Evolutionary conservation across 805 yeast genomes (phyloP).

Genomic region (Spathaspora gorwiae): DNA sequence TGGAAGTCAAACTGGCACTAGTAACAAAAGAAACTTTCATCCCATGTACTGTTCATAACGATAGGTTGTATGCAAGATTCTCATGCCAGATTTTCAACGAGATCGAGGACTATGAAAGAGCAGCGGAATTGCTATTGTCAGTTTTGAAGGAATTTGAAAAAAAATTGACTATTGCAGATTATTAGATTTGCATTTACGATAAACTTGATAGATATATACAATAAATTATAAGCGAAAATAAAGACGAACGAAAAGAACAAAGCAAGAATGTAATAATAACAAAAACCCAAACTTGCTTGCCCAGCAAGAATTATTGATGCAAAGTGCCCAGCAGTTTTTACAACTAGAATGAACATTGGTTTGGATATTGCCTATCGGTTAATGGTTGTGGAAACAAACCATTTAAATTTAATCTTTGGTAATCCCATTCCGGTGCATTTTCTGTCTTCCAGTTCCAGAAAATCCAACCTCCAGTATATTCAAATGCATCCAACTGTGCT

Average conservation of each 20-base stretch:
- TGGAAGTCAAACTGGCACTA: background rate
- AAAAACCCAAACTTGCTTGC: too few relatives aligned
- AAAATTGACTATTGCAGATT: too few relatives aligned
- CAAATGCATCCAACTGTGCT: slow-evolving; percentile 84
- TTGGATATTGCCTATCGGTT: slow-evolving; percentile 59
- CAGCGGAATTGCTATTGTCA: slow-evolving; percentile 35
- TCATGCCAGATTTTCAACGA: slow-evolving; percentile 62
- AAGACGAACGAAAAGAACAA: too few relatives aligned
- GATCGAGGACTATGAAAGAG: slow-evolving; percentile 47
- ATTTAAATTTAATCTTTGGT: slow-evolving; percentile 50
- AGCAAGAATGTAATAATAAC: too few relatives aligned
- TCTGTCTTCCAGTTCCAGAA: slow-evolving; percentile 96
- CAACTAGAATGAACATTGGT: slow-evolving; percentile 49
- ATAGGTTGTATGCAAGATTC: slow-evolving; percentile 35
- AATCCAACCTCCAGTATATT: slow-evolving; percentile 78
- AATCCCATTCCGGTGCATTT: slow-evolving; percentile 79
- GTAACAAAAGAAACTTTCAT: background rate
- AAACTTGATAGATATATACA: too few relatives aligned
- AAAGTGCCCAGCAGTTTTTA: background rate
- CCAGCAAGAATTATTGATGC: background rate
- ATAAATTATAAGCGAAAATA: too few relatives aligned
- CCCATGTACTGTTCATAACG: slow-evolving; percentile 41
- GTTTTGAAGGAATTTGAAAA: slow-evolving; percentile 7
- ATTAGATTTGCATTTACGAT: too few relatives aligned
- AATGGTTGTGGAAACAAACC: slow-evolving; percentile 82